phyloP scores from a whole-genome alignment of 2,329 filamentous ascomycete genomes.

The Monilinia laxa region DNA sequence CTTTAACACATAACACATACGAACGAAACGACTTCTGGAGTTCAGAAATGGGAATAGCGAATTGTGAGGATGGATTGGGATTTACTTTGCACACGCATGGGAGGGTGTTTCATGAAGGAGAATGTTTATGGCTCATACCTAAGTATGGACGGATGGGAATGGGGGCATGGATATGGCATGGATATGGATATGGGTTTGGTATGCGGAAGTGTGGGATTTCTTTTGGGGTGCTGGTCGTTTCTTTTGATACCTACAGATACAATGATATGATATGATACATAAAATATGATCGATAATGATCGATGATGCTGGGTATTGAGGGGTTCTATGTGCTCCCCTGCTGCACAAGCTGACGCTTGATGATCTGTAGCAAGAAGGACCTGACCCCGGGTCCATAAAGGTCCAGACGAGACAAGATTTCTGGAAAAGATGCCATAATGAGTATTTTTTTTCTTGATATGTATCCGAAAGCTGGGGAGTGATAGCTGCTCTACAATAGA shows the following conservation, averaged over 20 bases:
- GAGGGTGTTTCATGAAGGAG: slow-evolving; percentile 7
- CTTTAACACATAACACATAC: neutral
- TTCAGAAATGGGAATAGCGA: neutral
- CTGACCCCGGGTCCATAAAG: neutral
- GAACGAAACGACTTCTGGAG: neutral
- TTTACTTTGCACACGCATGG: neutral
- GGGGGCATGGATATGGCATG: neutral
- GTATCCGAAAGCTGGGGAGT: neutral
- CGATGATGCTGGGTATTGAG: neutral
- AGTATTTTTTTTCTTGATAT: no score
- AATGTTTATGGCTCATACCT: neutral
- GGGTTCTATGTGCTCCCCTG: neutral
- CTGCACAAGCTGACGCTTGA: neutral
- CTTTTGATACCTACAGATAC: slow-evolving; percentile 3
- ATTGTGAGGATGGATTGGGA: neutral
- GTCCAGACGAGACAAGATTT: neutral
- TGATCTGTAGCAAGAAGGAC: neutral
- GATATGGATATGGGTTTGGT: slow-evolving; percentile 1
- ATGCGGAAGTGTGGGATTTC: neutral
- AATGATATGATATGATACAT: neutral
- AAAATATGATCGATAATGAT: neutral
- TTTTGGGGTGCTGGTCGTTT: neutral
- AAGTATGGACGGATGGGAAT: neutral
- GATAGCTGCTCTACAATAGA: neutral
- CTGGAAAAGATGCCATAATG: neutral